Conservation (phyloP, 306 rosid species). For the Sindora glabra region DNA sequence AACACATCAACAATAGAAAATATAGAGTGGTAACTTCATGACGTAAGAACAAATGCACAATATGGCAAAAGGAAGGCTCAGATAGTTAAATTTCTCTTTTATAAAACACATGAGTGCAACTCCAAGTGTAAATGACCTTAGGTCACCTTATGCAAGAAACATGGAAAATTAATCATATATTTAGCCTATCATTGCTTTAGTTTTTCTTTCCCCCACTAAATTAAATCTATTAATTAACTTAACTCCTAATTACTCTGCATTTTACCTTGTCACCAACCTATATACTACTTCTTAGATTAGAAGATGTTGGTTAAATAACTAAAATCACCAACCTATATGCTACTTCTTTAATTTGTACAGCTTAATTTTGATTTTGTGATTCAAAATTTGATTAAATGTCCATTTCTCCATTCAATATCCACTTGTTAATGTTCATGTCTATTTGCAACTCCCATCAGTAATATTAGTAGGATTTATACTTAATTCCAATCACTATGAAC, state of each 20-base stretch:
- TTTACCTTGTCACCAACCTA: no score
- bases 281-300: background rate
- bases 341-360: background rate
- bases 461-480: no score
- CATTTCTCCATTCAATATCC: background rate
- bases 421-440: background rate
- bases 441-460: constrained; percentile 5
- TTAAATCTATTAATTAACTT: no score
- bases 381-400: background rate
- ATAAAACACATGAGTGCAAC: no score
- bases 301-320: no score
- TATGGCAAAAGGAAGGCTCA: background rate
- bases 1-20: constrained; percentile 8
- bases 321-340: no score
- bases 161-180: background rate
- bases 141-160: background rate
- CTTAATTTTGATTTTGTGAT: no score
- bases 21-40: background rate
- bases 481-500: no score
- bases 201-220: no score
- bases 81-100: no score
- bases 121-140: background rate
- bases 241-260: no score
- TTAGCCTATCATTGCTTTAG: no score
- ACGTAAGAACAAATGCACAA: background rate